These are phyloP conservation scores for Candida vaughaniae DNA, from an alignment of 805 yeast species.

Conservation along the genomic window DNA sequence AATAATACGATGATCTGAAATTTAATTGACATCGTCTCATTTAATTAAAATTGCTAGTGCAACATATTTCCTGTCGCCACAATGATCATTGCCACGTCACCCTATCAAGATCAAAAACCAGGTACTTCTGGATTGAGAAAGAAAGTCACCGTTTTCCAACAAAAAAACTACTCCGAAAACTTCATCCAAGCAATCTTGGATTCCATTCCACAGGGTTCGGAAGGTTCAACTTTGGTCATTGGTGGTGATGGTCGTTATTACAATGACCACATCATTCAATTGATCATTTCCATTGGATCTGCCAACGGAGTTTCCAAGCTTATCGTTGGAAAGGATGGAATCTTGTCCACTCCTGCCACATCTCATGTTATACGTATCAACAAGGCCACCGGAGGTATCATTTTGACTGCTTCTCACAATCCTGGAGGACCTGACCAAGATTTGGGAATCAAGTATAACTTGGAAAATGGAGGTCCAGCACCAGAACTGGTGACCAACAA, in stretches of 20 bases:
- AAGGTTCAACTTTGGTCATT: conserved; percentile 74
- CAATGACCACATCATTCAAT: conserved; percentile 75
- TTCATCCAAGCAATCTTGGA: conserved; percentile 83
- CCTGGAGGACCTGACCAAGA: conserved; percentile 96
- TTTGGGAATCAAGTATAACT: conserved; percentile 92
- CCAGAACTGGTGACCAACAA: conserved; percentile 91
- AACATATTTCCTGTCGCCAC: no score
- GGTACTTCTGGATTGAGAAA: conserved; percentile 97
- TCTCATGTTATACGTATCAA: conserved; percentile 83
- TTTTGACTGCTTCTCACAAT: conserved; percentile 93
- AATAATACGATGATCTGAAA: no score
- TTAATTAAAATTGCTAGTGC: no score
- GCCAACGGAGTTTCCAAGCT: conserved; percentile 88
- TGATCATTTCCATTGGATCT: conserved; percentile 80
- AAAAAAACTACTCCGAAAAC: conserved; percentile 83
- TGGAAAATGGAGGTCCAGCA: conserved; percentile 97
- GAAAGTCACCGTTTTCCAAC: conserved; percentile 82
- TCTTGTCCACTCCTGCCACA: conserved; percentile 94
- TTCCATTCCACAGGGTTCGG: conserved; percentile 87
- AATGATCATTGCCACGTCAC: conserved; percentile 46
- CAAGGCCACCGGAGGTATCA: conserved; percentile 88
- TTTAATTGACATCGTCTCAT: no score
- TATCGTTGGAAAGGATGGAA: conserved; percentile 84
- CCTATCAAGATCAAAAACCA: conserved; percentile 91
- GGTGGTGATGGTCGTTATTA: conserved; percentile 98